phyloP scores from a whole-genome alignment of 441 rosid species.

The Jatropha podagrica region DNA sequence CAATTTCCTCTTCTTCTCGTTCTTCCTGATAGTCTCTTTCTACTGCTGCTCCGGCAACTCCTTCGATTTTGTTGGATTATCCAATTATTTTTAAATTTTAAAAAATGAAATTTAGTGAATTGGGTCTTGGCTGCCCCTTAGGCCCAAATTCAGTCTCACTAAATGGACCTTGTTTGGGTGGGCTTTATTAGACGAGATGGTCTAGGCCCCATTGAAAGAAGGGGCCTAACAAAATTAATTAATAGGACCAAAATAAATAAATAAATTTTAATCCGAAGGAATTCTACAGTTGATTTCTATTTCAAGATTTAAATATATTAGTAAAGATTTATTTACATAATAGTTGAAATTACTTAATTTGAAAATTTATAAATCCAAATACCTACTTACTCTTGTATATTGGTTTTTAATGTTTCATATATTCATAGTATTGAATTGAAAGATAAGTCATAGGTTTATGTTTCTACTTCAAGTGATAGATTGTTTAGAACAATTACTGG shows the following conservation, averaged over 20 bases:
- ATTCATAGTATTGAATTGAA: constrained; percentile 12
- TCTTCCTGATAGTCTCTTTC: too few relatives aligned
- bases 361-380: not conserved
- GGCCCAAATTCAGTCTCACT: not conserved
- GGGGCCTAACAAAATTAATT: too few relatives aligned
- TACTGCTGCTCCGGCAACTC: not conserved
- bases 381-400: not conserved
- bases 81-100: constrained; percentile 14
- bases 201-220: too few relatives aligned
- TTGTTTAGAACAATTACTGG: not conserved
- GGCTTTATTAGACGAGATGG: not conserved
- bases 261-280: too few relatives aligned
- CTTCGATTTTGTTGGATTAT: not conserved
- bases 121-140: not conserved
- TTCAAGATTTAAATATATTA: too few relatives aligned
- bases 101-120: not conserved
- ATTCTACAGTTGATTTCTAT: too few relatives aligned
- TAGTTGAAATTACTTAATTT: too few relatives aligned
- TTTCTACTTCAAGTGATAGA: constrained; percentile 4
- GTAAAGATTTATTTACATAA: too few relatives aligned
- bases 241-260: too few relatives aligned
- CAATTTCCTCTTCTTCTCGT: constrained; percentile 1
- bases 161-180: not conserved
- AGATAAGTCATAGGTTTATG: not conserved
- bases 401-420: not conserved